Conservation (phyloP, 352 stramenopile species). For the Blastocystis sp. region DNA sequence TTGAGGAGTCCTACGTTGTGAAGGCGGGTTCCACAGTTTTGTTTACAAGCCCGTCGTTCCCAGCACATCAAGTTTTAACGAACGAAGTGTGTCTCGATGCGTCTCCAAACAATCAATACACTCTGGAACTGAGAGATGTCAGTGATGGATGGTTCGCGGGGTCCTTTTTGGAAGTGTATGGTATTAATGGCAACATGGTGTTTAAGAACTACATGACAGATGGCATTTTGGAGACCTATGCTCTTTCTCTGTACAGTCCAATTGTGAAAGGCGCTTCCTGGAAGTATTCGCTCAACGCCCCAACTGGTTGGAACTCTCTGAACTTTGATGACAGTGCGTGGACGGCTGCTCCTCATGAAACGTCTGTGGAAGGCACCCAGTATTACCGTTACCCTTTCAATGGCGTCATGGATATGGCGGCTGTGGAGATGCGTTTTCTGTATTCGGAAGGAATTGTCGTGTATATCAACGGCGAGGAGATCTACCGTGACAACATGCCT, state of each 20-base stretch:
- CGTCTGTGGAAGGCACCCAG: background rate
- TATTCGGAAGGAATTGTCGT: constrained; percentile 17
- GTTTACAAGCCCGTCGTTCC: background rate
- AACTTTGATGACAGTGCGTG: background rate
- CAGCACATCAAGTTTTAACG: background rate
- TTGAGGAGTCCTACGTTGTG: background rate
- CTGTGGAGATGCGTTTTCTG: background rate
- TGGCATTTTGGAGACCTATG: background rate
- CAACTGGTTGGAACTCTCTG: background rate
- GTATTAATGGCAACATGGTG: background rate
- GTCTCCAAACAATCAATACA: background rate
- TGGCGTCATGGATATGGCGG: background rate
- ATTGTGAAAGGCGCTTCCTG: background rate
- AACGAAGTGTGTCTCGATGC: background rate
- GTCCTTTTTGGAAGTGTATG: background rate
- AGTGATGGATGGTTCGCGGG: background rate
- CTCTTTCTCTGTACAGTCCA: background rate
- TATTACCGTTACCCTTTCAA: background rate
- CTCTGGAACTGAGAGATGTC: background rate
- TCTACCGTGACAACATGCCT: constrained; percentile 33
- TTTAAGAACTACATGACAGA: constrained; percentile 42
- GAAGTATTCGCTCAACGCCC: background rate
- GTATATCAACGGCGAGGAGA: constrained; percentile 31
- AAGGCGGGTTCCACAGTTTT: background rate
- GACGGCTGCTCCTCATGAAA: background rate